Conservation (phyloP, 106 monocot species). For the Vanilla planifolia region DNA sequence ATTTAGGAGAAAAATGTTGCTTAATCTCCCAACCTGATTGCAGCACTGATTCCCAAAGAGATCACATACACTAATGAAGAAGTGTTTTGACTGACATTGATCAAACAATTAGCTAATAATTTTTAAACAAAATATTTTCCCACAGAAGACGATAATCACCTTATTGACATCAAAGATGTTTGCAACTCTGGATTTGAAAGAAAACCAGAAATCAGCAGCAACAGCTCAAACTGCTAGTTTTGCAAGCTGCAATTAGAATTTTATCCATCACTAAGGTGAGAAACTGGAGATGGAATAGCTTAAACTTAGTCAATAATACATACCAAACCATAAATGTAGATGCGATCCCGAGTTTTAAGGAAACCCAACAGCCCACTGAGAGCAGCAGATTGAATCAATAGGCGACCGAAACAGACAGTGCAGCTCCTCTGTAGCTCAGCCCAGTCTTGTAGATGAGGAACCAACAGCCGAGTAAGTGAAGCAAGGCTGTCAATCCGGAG, state of each 20-base stretch:
- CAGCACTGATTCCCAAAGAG: slow-evolving; percentile 6
- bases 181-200: background rate
- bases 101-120: too few species aligned
- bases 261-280: slow-evolving; percentile 6
- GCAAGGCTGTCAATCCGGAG: slow-evolving; percentile 32
- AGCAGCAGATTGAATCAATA: slow-evolving; percentile 39
- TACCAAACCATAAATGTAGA: slow-evolving; percentile 54
- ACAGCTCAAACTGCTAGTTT: background rate
- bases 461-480: slow-evolving; percentile 62
- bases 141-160: too few species aligned
- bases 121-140: too few species aligned
- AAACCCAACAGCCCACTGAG: slow-evolving; percentile 25
- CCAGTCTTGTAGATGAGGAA: slow-evolving; percentile 31
- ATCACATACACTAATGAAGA: slow-evolving; percentile 21
- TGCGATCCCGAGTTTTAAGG: slow-evolving; percentile 36
- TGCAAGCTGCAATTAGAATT: background rate
- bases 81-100: slow-evolving; percentile 22
- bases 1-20: background rate
- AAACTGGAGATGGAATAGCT: too few species aligned
- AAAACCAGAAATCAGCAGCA: background rate
- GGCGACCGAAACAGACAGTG: slow-evolving; percentile 30
- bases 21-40: slow-evolving; percentile 16
- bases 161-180: background rate
- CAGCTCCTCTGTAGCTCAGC: slow-evolving; percentile 40
- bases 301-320: too few species aligned